phyloP scores from a whole-genome alignment of 208 protist species.

The Balamuthia mandrillaris region DNA sequence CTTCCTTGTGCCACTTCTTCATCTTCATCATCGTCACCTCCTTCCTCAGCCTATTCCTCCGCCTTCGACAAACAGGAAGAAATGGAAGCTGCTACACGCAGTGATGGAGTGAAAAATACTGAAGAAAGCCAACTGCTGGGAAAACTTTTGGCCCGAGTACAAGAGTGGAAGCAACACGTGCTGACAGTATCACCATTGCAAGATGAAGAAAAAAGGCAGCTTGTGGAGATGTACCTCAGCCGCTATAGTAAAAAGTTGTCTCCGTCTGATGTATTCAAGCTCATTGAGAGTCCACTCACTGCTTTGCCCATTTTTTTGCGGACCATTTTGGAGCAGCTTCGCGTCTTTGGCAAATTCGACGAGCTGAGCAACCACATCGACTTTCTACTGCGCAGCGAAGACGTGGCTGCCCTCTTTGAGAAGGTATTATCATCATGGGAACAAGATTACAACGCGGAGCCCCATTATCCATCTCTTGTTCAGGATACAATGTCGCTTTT shows the following conservation, averaged over 20 bases:
- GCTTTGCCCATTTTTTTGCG: constrained; percentile 6
- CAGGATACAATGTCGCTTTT: neutral
- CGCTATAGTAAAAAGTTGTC: constrained; percentile 16
- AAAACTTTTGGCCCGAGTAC: neutral
- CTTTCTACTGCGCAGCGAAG: neutral
- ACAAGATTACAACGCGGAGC: neutral
- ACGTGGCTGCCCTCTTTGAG: constrained; percentile 22
- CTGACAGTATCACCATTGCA: no score
- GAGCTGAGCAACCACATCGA: constrained; percentile 27
- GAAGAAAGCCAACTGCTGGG: neutral
- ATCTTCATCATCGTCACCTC: no score
- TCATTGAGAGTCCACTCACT: neutral
- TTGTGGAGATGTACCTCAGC: neutral
- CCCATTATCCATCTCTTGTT: neutral
- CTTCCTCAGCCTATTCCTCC: no score
- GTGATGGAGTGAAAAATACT: neutral
- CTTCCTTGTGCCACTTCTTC: neutral
- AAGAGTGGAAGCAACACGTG: no score
- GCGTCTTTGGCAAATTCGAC: constrained; percentile 27
- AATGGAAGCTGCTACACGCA: neutral
- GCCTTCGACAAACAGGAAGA: constrained; percentile 11
- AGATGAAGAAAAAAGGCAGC: neutral
- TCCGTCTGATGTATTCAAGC: neutral
- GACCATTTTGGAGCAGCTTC: constrained; percentile 25
- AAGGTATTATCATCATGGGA: constrained; percentile 1